Percentiles rank a stretch among this genome's conserved stretches.
Evolutionary conservation across 352 stramenopile species (phyloP).

Genomic region (Vaucheria bursata): DNA sequence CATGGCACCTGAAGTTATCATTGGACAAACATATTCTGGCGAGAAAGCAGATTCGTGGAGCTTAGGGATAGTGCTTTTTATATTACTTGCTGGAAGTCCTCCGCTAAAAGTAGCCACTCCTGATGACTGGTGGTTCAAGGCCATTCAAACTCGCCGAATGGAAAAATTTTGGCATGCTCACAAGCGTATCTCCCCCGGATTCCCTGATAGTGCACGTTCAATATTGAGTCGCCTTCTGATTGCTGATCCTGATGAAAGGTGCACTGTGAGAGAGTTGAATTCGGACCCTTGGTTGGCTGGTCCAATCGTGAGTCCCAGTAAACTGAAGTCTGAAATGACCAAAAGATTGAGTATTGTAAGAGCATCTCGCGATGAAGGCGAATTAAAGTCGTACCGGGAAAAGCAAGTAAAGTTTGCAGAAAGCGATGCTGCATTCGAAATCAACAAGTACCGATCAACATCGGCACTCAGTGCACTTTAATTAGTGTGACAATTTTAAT

Average conservation of each 20-base stretch:
- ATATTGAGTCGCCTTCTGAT: slow-evolving; percentile 9
- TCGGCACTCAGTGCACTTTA: too few species aligned
- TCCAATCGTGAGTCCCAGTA: not conserved
- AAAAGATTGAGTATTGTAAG: too few species aligned
- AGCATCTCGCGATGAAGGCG: too few species aligned
- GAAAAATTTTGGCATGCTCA: slow-evolving; percentile 29
- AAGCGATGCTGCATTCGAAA: too few species aligned
- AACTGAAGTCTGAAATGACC: not conserved
- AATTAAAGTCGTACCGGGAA: too few species aligned
- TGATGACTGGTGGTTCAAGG: slow-evolving; percentile 72
- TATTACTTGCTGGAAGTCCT: slow-evolving; percentile 74
- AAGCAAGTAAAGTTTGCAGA: too few species aligned
- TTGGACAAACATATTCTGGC: slow-evolving; percentile 64
- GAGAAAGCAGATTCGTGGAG: slow-evolving; percentile 72
- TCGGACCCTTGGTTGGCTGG: not conserved
- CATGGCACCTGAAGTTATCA: slow-evolving; percentile 77
- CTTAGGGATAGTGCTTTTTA: slow-evolving; percentile 74
- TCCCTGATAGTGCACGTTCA: slow-evolving; percentile 6
- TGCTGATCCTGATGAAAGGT: not conserved
- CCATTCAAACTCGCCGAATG: not conserved
- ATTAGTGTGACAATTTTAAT: too few species aligned
- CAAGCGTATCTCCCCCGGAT: not conserved
- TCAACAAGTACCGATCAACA: too few species aligned
- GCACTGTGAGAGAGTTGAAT: not conserved
- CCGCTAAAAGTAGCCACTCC: slow-evolving; percentile 70